Evolutionary conservation across 192 early-diverging fungal species (phyloP), one percentile per base, ranked within the genome.

Genomic region (Spizellomyces punctatus): DNA sequence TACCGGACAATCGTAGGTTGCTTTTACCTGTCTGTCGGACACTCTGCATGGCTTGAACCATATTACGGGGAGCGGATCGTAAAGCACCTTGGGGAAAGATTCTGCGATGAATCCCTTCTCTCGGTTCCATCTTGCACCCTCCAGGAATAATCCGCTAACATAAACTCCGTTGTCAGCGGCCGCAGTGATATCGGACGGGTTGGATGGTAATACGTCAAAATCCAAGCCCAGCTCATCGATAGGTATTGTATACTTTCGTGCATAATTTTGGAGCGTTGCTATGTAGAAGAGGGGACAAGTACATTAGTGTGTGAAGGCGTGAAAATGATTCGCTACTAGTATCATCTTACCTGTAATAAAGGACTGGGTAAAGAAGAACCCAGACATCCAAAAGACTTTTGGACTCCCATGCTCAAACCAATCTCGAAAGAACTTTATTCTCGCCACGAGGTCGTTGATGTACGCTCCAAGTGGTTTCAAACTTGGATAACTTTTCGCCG

Each of bases 301-400:
- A 36, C 27, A 36, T 73, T 19, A 21, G 12, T 4, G 67, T 64
- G 8, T n/a, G 17, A 54, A 12, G 17, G 12, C 17, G 50, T 12
- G 1, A 12, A n/a, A 61, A 43, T 12, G 27, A 64, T 6, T 16
- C 27, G 4, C 0, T 43, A 0, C 44, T 6, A 42, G 42, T 45
- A 49, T 8, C 58, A 47, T 8, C 66, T 36, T 80, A 86, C 85
- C 85, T 2, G 86, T 89, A 55, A 89, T 88, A 63, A 89, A 89
- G 6, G 88, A 89, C 71, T 88, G 88, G 16, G 88, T 89, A 67
- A 89, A 89, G 66, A 89, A 89, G 74, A 89, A 89, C 2, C 86
- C 88, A 58, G 78, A 78, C 84, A 89, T 84, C 86, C 86, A 88
- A 66, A 88, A 89, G 0, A 89, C 79, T 22, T 63, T 74, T 10